A percentile compares a stretch with the other conserved stretches of the same genome.
Conservation (phyloP, 306 rosid genomes). For the Carpinus viminea region DNA sequence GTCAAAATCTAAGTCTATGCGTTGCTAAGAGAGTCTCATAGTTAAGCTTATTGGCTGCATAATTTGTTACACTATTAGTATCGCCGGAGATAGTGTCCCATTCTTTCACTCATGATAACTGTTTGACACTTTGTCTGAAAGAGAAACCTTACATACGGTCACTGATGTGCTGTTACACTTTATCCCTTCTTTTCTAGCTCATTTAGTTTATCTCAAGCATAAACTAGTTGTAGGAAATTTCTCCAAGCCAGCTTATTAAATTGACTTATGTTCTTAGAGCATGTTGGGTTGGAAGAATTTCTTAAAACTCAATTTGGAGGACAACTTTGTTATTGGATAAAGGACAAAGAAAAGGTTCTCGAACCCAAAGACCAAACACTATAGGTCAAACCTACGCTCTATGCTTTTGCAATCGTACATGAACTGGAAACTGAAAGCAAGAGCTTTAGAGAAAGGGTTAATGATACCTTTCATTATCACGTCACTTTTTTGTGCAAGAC, state of each 20-base stretch:
- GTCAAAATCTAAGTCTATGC: neutral
- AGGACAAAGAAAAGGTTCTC: no score
- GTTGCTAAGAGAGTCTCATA: neutral
- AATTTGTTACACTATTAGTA: neutral
- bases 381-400: neutral
- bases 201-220: no score
- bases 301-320: no score
- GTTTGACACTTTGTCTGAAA: neutral
- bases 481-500: neutral
- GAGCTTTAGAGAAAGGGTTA: neutral
- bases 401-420: neutral
- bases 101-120: neutral
- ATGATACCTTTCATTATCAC: neutral
- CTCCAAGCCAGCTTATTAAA: no score
- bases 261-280: no score
- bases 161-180: neutral
- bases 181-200: neutral
- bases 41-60: neutral
- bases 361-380: neutral
- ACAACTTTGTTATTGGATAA: no score
- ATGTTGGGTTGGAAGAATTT: no score
- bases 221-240: no score
- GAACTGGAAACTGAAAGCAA: neutral
- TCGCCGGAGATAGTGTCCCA: neutral
- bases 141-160: neutral